A percentile compares a stretch with the other conserved stretches of the same genome.
These are phyloP conservation scores for Metschnikowia rubicola DNA, from an alignment of 805 yeast genomes.

Conservation along the genomic window DNA sequence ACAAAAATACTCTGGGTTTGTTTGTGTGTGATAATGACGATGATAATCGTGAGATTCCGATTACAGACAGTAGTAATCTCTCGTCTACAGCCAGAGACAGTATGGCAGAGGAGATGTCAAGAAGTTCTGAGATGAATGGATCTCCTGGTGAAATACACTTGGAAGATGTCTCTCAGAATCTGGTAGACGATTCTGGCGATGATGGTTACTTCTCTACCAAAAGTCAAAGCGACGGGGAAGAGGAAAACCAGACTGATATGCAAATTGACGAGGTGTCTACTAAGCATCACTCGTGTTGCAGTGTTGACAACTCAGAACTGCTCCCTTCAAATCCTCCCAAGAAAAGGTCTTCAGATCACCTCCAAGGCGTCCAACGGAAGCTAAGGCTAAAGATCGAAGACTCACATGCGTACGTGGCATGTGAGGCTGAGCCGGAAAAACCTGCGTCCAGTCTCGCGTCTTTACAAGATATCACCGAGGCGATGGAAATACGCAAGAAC, in stretches of 20 bases:
- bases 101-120: no score
- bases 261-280: no score
- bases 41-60: not conserved
- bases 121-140: no score
- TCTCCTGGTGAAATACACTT: no score
- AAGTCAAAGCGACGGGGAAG: not conserved
- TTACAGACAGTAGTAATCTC: no score
- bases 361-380: conserved; percentile 2
- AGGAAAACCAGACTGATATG: not conserved
- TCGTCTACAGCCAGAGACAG: no score
- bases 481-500: conserved; percentile 49
- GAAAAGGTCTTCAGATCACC: conserved; percentile 1
- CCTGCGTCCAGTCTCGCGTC: conserved; percentile 6
- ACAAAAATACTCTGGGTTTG: not conserved
- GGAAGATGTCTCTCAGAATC: no score
- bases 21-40: not conserved
- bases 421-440: not conserved
- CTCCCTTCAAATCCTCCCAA: not conserved
- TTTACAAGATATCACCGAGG: conserved; percentile 14
- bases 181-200: no score
- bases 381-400: not conserved
- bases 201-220: no score
- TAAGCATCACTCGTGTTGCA: no score
- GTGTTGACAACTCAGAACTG: no score
- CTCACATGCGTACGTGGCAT: not conserved